Percentiles rank a stretch among this genome's conserved stretches.
phyloP scores from a whole-genome alignment of 768 basidiomycete genomes.

The Kwoniella shandongensis region DNA sequence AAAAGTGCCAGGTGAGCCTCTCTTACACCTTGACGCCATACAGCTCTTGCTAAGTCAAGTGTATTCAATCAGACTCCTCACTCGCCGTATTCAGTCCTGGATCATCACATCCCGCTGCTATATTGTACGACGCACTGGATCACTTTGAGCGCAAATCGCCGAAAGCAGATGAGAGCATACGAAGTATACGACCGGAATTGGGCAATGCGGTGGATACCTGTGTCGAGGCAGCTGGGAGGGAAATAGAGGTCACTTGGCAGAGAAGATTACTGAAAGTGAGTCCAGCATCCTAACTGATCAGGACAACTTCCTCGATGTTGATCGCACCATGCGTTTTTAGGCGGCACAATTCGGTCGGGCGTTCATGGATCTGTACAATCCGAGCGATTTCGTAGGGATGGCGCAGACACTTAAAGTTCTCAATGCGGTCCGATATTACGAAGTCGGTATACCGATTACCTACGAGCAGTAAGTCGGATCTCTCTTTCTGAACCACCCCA shows the following conservation, averaged over 20 bases:
- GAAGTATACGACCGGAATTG: conserved; percentile 81
- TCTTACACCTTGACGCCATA: too few species aligned
- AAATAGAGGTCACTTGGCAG: conserved; percentile 90
- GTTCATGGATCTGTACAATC: conserved; percentile 88
- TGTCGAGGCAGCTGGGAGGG: conserved; percentile 87
- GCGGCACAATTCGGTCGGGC: conserved; percentile 96
- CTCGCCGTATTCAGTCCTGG: conserved; percentile 87
- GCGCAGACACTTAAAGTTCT: conserved; percentile 89
- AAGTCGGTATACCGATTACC: conserved; percentile 90
- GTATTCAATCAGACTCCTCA: conserved; percentile 69
- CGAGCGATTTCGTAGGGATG: conserved; percentile 87
- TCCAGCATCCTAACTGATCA: background rate
- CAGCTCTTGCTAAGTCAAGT: too few species aligned
- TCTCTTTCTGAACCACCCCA: background rate
- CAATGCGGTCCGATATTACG: conserved; percentile 86
- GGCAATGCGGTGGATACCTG: conserved; percentile 85
- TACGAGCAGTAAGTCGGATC: conserved; percentile 72
- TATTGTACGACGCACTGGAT: conserved; percentile 88
- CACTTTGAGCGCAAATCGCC: conserved; percentile 79
- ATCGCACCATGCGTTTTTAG: conserved; percentile 55
- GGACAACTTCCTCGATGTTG: background rate
- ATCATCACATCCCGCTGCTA: conserved; percentile 85
- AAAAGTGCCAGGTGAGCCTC: conserved; percentile 87
- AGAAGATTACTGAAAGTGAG: conserved; percentile 74
- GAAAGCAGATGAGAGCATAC: conserved; percentile 88